phyloP scores from a whole-genome alignment of 2,329 filamentous ascomycete genomes.

The Lachnellula cervina region DNA sequence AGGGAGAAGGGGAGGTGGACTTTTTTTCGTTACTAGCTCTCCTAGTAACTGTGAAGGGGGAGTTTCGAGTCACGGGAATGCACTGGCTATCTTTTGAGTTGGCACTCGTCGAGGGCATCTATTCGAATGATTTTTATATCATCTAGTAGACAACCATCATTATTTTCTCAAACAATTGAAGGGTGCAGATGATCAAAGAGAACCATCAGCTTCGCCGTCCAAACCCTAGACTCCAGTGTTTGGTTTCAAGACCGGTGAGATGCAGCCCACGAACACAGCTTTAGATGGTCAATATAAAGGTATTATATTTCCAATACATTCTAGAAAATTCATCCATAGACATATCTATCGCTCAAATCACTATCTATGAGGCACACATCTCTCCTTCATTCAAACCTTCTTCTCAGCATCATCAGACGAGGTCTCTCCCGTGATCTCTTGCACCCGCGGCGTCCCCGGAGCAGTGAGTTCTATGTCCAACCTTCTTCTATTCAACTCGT shows the following conservation, averaged over 20 bases:
- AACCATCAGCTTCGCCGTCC: no score
- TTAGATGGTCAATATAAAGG: no score
- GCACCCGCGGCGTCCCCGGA: conserved; percentile 13
- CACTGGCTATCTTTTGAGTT: conserved; percentile 38
- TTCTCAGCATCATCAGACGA: conserved; percentile 12
- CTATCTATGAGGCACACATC: not conserved
- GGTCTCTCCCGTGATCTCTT: conserved; percentile 5
- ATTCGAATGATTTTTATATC: no score
- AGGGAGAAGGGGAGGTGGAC: conserved; percentile 28
- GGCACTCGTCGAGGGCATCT: not conserved
- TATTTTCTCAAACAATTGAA: no score
- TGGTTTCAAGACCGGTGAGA: no score
- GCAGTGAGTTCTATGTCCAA: conserved; percentile 14
- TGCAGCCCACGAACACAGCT: no score
- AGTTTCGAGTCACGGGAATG: conserved; percentile 45
- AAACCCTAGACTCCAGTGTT: no score
- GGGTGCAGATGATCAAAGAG: not conserved
- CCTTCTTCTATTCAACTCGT: conserved; percentile 21
- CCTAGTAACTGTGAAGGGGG: conserved; percentile 42
- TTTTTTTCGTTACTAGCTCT: conserved; percentile 31
- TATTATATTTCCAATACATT: not conserved
- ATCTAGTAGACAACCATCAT: no score
- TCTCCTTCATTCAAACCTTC: conserved; percentile 6
- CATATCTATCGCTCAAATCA: no score
- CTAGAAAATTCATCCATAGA: not conserved